Base-by-base conservation (phyloP, 2,329 filamentous ascomycete species). In the Remersonia thermophila region DNA sequence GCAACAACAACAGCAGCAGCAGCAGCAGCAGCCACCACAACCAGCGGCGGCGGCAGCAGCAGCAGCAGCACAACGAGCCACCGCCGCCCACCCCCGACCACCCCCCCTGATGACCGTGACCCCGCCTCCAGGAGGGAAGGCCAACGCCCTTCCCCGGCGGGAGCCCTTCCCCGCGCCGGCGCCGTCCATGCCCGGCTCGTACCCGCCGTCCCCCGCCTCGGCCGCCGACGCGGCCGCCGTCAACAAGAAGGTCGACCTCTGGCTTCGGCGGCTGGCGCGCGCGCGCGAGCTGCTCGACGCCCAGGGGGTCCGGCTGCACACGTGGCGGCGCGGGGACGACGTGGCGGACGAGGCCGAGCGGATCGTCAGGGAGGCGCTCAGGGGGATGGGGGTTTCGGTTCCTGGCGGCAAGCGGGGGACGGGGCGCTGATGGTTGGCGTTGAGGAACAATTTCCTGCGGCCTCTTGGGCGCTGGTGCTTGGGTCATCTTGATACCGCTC, bases 211-310 rank as follows among this genome's bases (percentile, higher is more conserved):
- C 9, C 20, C 20, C 5, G 9, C 20, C 5, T 23, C 20, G 20
- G 9, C 20, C 5, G 20, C 20, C 5, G 9, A 23, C 9, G 20
- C 5, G 5, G 5, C 20, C 20, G 9, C 11, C 6, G 30, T 60
- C 10, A 83, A 74, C 55, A 84, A 80, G 59, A 80, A 83, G 45
- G 63, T 85, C 37, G 77, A 80, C 41, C 51, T 85, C 32, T 91
- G 83, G 83, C 65, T 68, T 42, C 69, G 77, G 38, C 62, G 83
- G 28, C 72, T 83, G 60, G 69, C 68, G 29, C 62, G 72, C 30
- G 82, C 83, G 3, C 74, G 80, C 44, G 62, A 65, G 29, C 57
- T 62, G 27, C 63, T 89, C 8, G 71, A 73, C n/a, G 60, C 64
- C 4, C 62, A 76, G 27, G 79, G 79, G 3, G 79, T 91, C 1